A percentile compares a stretch with the other conserved stretches of the same genome.
Evolutionary conservation across 2,329 filamentous ascomycete species (phyloP).

Genomic region (Fusarium xyrophilum): DNA sequence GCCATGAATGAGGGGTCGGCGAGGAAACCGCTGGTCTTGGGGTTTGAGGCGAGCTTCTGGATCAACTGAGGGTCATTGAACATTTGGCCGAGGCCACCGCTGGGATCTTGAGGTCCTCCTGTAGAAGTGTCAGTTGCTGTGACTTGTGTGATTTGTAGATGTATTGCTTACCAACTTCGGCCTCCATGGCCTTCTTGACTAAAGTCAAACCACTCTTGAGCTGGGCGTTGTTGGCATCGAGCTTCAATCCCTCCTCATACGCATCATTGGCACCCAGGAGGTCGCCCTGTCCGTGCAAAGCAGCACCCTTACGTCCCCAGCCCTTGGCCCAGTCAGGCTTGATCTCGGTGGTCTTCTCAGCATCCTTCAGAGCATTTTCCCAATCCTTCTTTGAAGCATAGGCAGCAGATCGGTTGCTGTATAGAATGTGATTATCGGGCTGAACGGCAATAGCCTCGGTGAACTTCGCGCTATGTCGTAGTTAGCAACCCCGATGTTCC

Average conservation of each 20-base stretch:
- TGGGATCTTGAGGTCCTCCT: slow-evolving; percentile 62
- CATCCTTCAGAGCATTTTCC: slow-evolving; percentile 83
- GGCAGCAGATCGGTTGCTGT: slow-evolving; percentile 91
- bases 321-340: slow-evolving; percentile 99
- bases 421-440: slow-evolving; percentile 92
- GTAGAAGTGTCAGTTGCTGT: slow-evolving; percentile 4
- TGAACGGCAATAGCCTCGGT: slow-evolving; percentile 90
- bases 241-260: slow-evolving; percentile 92
- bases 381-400: slow-evolving; percentile 91
- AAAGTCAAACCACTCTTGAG: slow-evolving; percentile 86
- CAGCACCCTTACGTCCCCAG: slow-evolving; percentile 91
- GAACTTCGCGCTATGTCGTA: slow-evolving; percentile 78
- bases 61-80: slow-evolving; percentile 93
- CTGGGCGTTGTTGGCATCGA: slow-evolving; percentile 89
- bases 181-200: slow-evolving; percentile 87
- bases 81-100: slow-evolving; percentile 83
- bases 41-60: slow-evolving; percentile 90
- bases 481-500: slow-evolving; percentile 27
- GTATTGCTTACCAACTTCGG: slow-evolving; percentile 47
- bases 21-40: slow-evolving; percentile 85
- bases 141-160: neutral
- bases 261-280: slow-evolving; percentile 85
- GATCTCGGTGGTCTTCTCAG: slow-evolving; percentile 89
- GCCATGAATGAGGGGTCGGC: slow-evolving; percentile 87
- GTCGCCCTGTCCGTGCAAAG: slow-evolving; percentile 86